Evolutionary conservation across 345 rosid genomes (phyloP).

Genomic region (Microcos paniculata): DNA sequence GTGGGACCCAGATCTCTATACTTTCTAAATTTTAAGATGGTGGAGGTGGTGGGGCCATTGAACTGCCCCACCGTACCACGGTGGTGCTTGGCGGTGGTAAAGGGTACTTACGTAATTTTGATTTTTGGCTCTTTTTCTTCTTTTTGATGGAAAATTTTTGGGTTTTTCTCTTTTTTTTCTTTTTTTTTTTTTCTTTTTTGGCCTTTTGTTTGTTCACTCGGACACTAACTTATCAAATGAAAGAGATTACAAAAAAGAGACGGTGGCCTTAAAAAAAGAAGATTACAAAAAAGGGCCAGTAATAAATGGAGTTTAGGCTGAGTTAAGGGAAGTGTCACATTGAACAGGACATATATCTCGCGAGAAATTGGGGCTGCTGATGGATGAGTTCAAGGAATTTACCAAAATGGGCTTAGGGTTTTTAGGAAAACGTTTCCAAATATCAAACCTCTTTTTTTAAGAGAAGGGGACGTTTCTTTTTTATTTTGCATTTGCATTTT

Average conservation of each 20-base stretch:
- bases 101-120: constrained; percentile 17
- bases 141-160: neutral
- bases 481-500: neutral
- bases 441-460: neutral
- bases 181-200: too few species aligned
- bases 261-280: neutral
- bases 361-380: constrained; percentile 1
- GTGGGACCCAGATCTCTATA: constrained; percentile 2
- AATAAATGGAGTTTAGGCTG: neutral
- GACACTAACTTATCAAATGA: neutral
- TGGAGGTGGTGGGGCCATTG: neutral
- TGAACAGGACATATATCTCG: neutral
- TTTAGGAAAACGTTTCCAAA: neutral
- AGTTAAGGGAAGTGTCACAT: neutral
- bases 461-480: neutral
- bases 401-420: constrained; percentile 9
- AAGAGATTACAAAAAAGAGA: neutral
- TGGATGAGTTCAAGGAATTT: neutral
- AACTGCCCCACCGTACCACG: constrained; percentile 18
- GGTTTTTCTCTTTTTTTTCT: too few species aligned
- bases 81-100: constrained; percentile 11
- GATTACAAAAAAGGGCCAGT: too few species aligned
- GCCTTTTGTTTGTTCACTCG: neutral
- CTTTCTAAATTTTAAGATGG: neutral
- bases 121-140: neutral